phyloP scores from a whole-genome alignment of 768 basidiomycete species.

The Agrocybe pediades region DNA sequence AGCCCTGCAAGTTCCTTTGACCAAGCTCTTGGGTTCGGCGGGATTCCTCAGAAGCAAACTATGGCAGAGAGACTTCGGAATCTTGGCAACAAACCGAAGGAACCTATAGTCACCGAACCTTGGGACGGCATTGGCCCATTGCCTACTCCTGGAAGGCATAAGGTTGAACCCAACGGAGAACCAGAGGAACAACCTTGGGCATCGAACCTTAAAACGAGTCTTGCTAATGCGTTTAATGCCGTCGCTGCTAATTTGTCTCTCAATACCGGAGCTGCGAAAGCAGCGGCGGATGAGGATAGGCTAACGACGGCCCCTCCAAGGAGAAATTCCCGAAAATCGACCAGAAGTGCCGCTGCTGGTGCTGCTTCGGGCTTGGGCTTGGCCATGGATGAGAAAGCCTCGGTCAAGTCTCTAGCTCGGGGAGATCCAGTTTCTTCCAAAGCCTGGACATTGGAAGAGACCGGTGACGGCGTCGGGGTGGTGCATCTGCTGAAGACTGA shows the following conservation, averaged over 20 bases:
- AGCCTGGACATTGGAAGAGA: constrained; percentile 43
- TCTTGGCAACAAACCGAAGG: constrained; percentile 9
- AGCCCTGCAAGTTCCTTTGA: not conserved
- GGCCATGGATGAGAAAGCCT: constrained; percentile 4
- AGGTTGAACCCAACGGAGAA: constrained; percentile 3
- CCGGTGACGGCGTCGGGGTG: constrained; percentile 35
- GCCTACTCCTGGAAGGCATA: constrained; percentile 30
- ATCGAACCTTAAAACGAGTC: constrained; percentile 16
- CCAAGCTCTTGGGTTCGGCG: not conserved
- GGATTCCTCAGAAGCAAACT: constrained; percentile 7
- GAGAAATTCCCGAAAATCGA: constrained; percentile 18
- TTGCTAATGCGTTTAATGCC: constrained; percentile 50
- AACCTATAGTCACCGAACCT: constrained; percentile 11
- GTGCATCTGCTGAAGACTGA: constrained; percentile 33
- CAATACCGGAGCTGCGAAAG: constrained; percentile 6
- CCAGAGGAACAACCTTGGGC: constrained; percentile 18
- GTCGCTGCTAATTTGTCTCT: constrained; percentile 43
- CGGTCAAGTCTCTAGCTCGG: not conserved
- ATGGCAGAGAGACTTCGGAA: constrained; percentile 23
- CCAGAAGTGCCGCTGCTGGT: constrained; percentile 10
- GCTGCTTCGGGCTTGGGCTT: no score
- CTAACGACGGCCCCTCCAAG: constrained; percentile 25
- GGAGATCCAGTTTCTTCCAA: constrained; percentile 22
- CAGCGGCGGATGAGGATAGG: constrained; percentile 21
- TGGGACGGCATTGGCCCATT: constrained; percentile 19